Evolutionary conservation across 306 rosid species (phyloP), one percentile per base, ranked within the genome.

Genomic region (Neltuma alba): DNA sequence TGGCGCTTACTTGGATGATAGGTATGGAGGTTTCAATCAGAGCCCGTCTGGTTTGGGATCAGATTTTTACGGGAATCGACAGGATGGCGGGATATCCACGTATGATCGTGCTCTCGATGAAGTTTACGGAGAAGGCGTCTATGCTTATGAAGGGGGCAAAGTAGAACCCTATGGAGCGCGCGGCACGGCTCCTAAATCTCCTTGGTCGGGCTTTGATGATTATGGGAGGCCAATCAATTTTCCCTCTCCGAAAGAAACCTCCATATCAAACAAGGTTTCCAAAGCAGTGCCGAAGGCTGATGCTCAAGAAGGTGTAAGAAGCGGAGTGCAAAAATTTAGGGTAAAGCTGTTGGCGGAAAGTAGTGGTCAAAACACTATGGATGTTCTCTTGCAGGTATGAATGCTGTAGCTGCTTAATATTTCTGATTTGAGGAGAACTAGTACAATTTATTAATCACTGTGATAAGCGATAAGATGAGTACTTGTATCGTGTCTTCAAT

Each of bases 281-380:
- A 78, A 88, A 76, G 97, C 93, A 0, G 88, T 85, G 71, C 95
- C 97, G 9, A 92, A 90, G 83, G 83, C 82, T 5, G 93, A 92
- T 48, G 54, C 84, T 2, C 89, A 80, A 30, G 86, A 90, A 38
- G 94, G 89, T 47, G 83, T 41, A 15, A 89, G 82, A 63, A 57
- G 85, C 57, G 91, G 97, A 34, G 94, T 87, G 38, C 91, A 86
- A 76, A 92, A 92, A 86, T 90, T 92, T 80, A 88, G 97, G 9
- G 97, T 92, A 74, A 92, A 90, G 86, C 87, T 92, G 27, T 87
- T 92, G 88, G 89, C 93, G 62, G 97, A 92, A 79, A 85, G 91
- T 63, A 87, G 91, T 58, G 97, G 92, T 20, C 94, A 92, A 89
- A 86, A 84, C 75, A 78, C 87, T 44, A 84, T 81, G 97, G 94